Evolutionary conservation across 495 filamentous ascomycete species (phyloP).

Genomic region (Aspergillus bridgeri): DNA sequence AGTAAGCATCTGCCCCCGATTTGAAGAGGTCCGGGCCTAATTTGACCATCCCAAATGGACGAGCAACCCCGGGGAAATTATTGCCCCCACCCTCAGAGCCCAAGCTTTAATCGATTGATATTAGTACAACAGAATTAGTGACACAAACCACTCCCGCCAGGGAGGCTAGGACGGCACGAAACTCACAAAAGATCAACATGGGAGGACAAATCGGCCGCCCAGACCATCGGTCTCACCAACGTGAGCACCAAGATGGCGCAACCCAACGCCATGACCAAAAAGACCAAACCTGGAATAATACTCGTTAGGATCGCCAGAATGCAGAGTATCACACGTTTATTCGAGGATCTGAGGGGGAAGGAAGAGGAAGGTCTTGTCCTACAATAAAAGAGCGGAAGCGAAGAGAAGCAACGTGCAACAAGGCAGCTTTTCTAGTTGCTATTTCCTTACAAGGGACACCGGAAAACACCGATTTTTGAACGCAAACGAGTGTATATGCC

Average conservation of each 20-base stretch:
- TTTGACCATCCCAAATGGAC: slow-evolving; percentile 69
- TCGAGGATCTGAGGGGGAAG: background rate
- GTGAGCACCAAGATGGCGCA: slow-evolving; percentile 7
- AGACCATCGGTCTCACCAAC: slow-evolving; percentile 9
- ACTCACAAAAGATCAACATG: slow-evolving; percentile 39
- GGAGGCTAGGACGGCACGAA: background rate
- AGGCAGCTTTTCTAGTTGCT: background rate
- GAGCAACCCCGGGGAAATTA: slow-evolving; percentile 63
- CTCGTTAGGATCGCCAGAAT: slow-evolving; percentile 7
- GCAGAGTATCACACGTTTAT: background rate
- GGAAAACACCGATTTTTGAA: background rate
- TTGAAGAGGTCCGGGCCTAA: slow-evolving; percentile 58
- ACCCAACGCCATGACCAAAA: slow-evolving; percentile 11
- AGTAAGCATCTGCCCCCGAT: slow-evolving; percentile 58
- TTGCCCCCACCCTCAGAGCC: slow-evolving; percentile 56
- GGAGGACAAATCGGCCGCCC: slow-evolving; percentile 19
- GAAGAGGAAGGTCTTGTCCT: background rate
- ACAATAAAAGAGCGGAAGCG: background rate
- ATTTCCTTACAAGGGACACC: background rate
- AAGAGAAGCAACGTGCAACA: background rate
- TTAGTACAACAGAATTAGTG: background rate
- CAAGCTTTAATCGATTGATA: slow-evolving; percentile 15
- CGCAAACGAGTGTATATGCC: background rate
- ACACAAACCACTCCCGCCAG: background rate
- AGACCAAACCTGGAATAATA: background rate